Evolutionary conservation across 1,284 basidiomycete species (phyloP), one percentile per base, ranked within the genome.

Genomic region (Trichosporon sp.): DNA sequence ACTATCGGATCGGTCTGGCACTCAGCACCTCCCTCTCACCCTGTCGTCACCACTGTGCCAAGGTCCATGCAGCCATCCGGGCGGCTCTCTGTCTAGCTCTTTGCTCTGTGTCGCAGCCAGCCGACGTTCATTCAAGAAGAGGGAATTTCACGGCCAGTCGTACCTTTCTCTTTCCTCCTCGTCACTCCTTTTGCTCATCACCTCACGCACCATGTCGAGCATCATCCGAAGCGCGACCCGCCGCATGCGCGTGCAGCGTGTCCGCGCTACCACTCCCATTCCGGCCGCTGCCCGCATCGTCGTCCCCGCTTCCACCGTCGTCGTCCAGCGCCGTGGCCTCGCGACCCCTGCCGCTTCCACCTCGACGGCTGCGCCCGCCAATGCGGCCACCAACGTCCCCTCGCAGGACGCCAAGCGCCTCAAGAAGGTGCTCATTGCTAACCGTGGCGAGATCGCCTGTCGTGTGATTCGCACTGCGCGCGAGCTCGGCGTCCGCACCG

Each of bases 361-460:
- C 11, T 11, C 62, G 7, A 16, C 46, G 34, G 58, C 65, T 2
- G 33, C 60, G 31, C 27, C 56, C 8, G 34, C 56, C 13, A 46
- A 60, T 60, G 40, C 56, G 19, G 49, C 36, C 33, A 52, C 58
- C 32, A 59, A 61, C 23, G 46, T 61, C 49, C 65, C 62, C 14
- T 49, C 61, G 16, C 63, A 58, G 58, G 61, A 64, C 44, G 62
- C 64, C 14, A 68, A 68, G 49, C 72, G 70, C 58, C 73, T 77
- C 61, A 70, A 69, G 81, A 93, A 93, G 84, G 90, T 93, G 65
- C 83, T 95, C 32, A 87, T 95, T 62, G 92, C 92, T 0, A 95
- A 94, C 73, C 83, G 91, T 62, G 95, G 95, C 44, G 95, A 97
- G 80, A 97, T 97, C 67, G 93, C 94, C 7, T 95, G 93, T 77